Evolutionary conservation across 1,139 yeast species (phyloP).

Genomic region (Saccharomyces pastorianus): DNA sequence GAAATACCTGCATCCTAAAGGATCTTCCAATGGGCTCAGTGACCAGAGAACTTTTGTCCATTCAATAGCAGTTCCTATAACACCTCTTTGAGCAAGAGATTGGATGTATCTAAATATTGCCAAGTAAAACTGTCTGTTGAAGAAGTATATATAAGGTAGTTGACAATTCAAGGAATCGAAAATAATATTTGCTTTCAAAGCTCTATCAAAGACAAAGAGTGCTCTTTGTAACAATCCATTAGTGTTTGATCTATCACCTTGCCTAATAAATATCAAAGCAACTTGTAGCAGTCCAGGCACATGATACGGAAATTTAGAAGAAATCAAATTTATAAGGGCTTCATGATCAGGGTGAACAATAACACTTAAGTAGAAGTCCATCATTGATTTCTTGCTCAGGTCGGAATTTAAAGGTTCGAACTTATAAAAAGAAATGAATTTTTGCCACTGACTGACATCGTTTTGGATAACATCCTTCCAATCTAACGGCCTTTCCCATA

Average conservation of each 20-base stretch:
- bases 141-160: conserved; percentile 66
- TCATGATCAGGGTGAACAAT: conserved; percentile 68
- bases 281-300: conserved; percentile 74
- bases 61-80: conserved; percentile 66
- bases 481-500: conserved; percentile 35
- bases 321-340: conserved; percentile 47
- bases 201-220: conserved; percentile 70
- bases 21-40: conserved; percentile 72
- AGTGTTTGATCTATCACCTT: conserved; percentile 60
- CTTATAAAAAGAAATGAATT: conserved; percentile 44
- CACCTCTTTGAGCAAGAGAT: conserved; percentile 68
- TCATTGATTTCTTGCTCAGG: conserved; percentile 39
- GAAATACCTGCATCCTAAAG: conserved; percentile 73
- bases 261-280: conserved; percentile 65
- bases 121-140: conserved; percentile 71
- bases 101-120: conserved; percentile 66
- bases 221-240: conserved; percentile 70
- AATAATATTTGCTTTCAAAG: conserved; percentile 41
- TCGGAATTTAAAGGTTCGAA: conserved; percentile 37
- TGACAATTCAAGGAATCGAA: conserved; percentile 55
- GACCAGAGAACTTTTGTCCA: conserved; percentile 65
- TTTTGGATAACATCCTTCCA: conserved; percentile 42
- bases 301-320: conserved; percentile 58
- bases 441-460: conserved; percentile 40
- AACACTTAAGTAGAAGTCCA: conserved; percentile 60